Evolutionary conservation across 768 basidiomycete species (phyloP), one percentile per base, ranked within the genome.

Genomic region (Strobilomyces confusus): DNA sequence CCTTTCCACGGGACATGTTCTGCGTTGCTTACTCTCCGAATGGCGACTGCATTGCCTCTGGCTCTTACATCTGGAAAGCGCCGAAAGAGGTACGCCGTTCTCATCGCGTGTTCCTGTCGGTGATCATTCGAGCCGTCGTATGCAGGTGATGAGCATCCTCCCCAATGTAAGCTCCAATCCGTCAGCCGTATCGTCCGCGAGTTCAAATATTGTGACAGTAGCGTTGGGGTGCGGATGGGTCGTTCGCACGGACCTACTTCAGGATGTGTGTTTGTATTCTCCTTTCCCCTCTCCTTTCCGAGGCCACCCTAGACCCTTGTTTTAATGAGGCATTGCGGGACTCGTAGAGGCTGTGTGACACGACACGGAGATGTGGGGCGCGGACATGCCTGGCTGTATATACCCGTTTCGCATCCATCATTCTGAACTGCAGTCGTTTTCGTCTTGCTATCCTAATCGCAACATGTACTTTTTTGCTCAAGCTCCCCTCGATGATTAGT

Each of bases 21-120:
- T 65, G 60, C 44, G 63, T 62, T 34, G 54, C 57, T 52, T 63
- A 54, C 36, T 63, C 63, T 29, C 62, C 63, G 17, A 55, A 56
- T 11, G 63, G 62, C 42, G 60, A 62, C 19, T 42, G 42, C 23
- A 55, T 63, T 20, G 62, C 57, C 9, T 51, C 52, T 33, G 63
- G 63, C 1, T 9, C 45, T 29, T 65, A 49, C 32, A 33, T 63
- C 19, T 65, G 57, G 9, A 59, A 42, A 37, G 51, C 40, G 14
- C 63, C 63, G 23, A 50, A 32, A 34, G 45, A 26, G 43, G 63
- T 65, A 51, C 4, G 59, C 14, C 7, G 19, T 49, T 53, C 23
- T 33, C 23, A 0, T 34, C 23, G 15, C 14, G 4, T 30, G 26
- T 41, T 11, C 5, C 22, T 5, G 0, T 25, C 17, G 25, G 9